A percentile compares a stretch with the other conserved stretches of the same genome.
These are phyloP conservation scores for Globisporangium rhizosaccharum DNA, from an alignment of 352 stramenopile species.

Conservation along the genomic window DNA sequence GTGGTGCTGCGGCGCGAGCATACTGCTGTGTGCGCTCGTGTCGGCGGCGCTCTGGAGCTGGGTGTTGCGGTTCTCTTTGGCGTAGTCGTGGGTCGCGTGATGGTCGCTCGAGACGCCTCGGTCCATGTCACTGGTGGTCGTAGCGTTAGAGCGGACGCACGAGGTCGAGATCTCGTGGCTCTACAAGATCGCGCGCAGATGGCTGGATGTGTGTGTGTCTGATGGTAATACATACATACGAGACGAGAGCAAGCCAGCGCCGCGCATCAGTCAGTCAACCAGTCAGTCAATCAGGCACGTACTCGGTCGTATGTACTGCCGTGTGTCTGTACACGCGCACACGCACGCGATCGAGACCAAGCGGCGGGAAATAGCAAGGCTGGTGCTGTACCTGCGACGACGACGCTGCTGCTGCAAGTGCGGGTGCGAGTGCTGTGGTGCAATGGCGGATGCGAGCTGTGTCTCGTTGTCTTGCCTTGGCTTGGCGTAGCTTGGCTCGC, in stretches of 20 bases:
- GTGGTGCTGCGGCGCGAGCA: conserved; percentile 13
- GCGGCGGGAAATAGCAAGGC: too few relatives aligned
- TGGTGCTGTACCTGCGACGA: too few relatives aligned
- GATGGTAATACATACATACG: neutral
- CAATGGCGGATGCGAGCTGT: too few relatives aligned
- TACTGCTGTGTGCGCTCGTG: conserved; percentile 5
- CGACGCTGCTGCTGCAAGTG: too few relatives aligned
- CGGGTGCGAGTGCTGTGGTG: too few relatives aligned
- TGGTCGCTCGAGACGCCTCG: conserved; percentile 3
- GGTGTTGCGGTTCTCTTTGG: conserved; percentile 22
- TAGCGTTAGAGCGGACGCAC: neutral
- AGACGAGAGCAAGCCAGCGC: neutral
- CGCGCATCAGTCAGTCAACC: too few relatives aligned
- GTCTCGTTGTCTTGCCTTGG: neutral
- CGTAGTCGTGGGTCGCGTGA: conserved; percentile 5
- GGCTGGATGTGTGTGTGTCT: neutral
- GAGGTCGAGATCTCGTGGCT: neutral
- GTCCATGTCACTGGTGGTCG: conserved; percentile 14
- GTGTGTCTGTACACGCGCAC: too few relatives aligned
- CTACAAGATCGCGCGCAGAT: conserved; percentile 1
- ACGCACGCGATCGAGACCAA: too few relatives aligned
- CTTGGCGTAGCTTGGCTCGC: neutral
- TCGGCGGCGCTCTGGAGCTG: conserved; percentile 7
- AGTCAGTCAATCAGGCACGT: too few relatives aligned
- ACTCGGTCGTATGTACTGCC: too few relatives aligned